Percentiles rank a stretch among this genome's conserved stretches.
phyloP scores from a whole-genome alignment of 768 basidiomycete genomes.

The Auriculariales sp. region DNA sequence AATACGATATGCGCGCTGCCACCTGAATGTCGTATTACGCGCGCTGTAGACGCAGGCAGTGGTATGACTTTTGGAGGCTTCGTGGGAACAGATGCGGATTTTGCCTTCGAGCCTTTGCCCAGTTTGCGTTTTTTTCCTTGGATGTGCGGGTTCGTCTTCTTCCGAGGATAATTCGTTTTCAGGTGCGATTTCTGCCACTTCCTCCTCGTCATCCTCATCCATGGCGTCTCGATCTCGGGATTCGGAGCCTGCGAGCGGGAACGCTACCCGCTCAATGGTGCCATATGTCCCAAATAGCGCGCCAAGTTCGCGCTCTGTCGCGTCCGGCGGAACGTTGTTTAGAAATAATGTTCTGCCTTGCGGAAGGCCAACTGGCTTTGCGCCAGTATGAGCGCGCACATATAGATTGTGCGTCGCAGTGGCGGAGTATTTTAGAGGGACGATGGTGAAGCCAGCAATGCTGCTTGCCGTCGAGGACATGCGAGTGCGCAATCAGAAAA shows the following conservation, averaged over 20 bases:
- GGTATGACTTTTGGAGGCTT: conserved; percentile 39
- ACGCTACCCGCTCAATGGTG: conserved; percentile 59
- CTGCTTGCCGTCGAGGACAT: neutral
- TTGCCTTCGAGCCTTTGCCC: conserved; percentile 9
- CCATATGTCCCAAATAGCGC: conserved; percentile 68
- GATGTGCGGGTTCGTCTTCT: conserved; percentile 12
- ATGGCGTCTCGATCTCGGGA: conserved; percentile 8
- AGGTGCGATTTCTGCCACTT: neutral
- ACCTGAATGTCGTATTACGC: conserved; percentile 48
- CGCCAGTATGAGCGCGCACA: conserved; percentile 43
- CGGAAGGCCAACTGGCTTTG: conserved; percentile 17
- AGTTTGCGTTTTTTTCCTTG: conserved; percentile 20
- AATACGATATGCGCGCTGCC: conserved; percentile 56
- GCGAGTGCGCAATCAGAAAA: too few species aligned
- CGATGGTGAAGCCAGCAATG: conserved; percentile 16
- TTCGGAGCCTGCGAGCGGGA: conserved; percentile 33
- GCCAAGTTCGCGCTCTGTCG: conserved; percentile 66
- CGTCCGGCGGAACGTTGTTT: conserved; percentile 80
- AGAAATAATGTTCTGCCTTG: conserved; percentile 70
- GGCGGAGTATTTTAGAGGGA: conserved; percentile 25
- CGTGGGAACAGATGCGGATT: conserved; percentile 9
- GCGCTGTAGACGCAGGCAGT: conserved; percentile 38
- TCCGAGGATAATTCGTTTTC: conserved; percentile 5
- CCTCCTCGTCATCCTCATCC: neutral
- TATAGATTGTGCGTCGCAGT: conserved; percentile 60